Conservation (phyloP, 1,284 basidiomycete genomes). For the Xerocomus minutiporus region DNA sequence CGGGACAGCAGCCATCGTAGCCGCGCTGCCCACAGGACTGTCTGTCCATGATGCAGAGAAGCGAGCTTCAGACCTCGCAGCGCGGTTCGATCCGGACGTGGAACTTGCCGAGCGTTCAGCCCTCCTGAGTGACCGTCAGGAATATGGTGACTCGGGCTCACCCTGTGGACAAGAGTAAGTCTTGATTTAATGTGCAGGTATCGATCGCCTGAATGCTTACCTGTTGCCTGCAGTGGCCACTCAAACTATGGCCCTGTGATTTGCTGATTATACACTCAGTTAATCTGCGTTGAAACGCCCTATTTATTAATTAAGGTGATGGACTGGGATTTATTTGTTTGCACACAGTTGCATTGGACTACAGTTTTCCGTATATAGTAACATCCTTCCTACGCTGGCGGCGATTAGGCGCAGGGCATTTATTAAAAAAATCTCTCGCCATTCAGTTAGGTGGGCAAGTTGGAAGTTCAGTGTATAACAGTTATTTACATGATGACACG, state of each 20-base stretch:
- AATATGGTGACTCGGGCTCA: neutral
- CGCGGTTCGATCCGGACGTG: neutral
- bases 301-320: too few species aligned
- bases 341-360: too few species aligned
- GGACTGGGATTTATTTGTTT: too few species aligned
- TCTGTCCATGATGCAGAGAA: neutral
- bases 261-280: too few species aligned
- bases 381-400: too few species aligned
- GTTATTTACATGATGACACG: too few species aligned
- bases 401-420: too few species aligned
- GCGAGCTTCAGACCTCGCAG: neutral
- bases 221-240: neutral
- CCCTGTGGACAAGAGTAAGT: neutral
- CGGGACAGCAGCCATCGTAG: neutral
- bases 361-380: too few species aligned
- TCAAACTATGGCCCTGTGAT: neutral
- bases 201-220: neutral
- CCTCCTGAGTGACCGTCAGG: neutral
- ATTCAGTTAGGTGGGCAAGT: too few species aligned
- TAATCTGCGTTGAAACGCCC: too few species aligned
- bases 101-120: neutral
- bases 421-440: too few species aligned
- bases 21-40: slow-evolving; percentile 1
- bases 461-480: too few species aligned
- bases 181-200: neutral